Percentiles rank a stretch among this genome's conserved stretches.
These are phyloP conservation scores for Blastobotrys terrestris DNA, from an alignment of 805 yeast species.

Conservation along the genomic window DNA sequence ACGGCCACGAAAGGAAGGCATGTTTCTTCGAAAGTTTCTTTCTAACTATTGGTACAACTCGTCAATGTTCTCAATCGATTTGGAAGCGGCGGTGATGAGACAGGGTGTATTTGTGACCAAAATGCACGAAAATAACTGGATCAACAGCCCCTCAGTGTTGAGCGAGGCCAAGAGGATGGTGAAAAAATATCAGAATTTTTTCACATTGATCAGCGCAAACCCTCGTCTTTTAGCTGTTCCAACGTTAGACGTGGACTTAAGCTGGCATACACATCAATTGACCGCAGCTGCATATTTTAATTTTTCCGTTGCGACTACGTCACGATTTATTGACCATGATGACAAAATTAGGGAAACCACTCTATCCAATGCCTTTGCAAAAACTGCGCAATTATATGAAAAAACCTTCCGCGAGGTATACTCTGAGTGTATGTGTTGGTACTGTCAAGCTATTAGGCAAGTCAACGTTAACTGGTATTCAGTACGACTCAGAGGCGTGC, in stretches of 20 bases:
- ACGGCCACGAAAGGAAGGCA: neutral
- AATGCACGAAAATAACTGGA: slow-evolving; percentile 19
- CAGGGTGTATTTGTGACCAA: slow-evolving; percentile 17
- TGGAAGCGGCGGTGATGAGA: slow-evolving; percentile 16
- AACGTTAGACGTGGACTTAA: slow-evolving; percentile 21
- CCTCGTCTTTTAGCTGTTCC: slow-evolving; percentile 13
- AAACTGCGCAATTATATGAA: slow-evolving; percentile 9
- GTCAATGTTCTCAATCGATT: slow-evolving; percentile 13
- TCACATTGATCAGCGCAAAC: slow-evolving; percentile 6
- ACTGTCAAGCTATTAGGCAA: slow-evolving; percentile 15
- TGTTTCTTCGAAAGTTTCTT: neutral
- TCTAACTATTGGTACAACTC: slow-evolving; percentile 15
- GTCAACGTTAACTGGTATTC: neutral
- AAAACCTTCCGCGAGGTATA: slow-evolving; percentile 8
- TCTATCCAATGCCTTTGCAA: slow-evolving; percentile 9
- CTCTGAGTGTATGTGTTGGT: slow-evolving; percentile 17
- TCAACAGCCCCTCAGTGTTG: slow-evolving; percentile 15
- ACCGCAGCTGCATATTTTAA: slow-evolving; percentile 12
- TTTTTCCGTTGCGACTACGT: neutral
- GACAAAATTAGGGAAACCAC: slow-evolving; percentile 13
- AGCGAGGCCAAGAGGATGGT: slow-evolving; percentile 7
- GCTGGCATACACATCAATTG: slow-evolving; percentile 22
- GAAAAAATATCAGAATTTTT: slow-evolving; percentile 11
- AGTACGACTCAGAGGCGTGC: neutral
- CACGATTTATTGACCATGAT: slow-evolving; percentile 14